phyloP scores from a whole-genome alignment of 352 stramenopile species.

The Phytophthora megakarya region DNA sequence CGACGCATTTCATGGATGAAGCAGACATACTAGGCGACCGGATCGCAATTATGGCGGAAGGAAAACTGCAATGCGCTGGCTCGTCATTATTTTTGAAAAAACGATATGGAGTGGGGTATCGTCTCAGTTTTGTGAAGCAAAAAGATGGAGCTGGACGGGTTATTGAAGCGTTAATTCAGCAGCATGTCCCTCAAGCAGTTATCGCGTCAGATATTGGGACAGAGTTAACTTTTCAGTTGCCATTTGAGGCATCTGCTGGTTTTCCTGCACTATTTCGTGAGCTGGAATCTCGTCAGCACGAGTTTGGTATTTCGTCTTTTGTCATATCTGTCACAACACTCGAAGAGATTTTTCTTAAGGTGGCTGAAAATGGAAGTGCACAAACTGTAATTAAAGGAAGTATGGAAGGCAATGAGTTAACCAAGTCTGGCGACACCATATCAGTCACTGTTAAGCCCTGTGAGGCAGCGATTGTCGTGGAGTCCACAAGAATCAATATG shows the following conservation, averaged over 20 bases:
- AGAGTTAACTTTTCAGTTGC: conserved; percentile 80
- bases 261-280: conserved; percentile 81
- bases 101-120: conserved; percentile 77
- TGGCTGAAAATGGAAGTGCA: conserved; percentile 50
- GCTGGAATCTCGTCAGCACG: conserved; percentile 51
- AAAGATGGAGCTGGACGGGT: not conserved
- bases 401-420: not conserved
- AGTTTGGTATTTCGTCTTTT: conserved; percentile 59
- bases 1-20: conserved; percentile 94
- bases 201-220: conserved; percentile 70
- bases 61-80: conserved; percentile 70
- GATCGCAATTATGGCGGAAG: conserved; percentile 91
- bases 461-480: conserved; percentile 14
- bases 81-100: conserved; percentile 86
- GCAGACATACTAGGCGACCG: conserved; percentile 91
- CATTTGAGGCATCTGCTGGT: conserved; percentile 50
- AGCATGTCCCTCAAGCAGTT: conserved; percentile 42
- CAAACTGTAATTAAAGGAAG: not conserved
- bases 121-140: conserved; percentile 63
- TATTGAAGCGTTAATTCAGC: conserved; percentile 33
- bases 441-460: not conserved
- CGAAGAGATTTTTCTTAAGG: conserved; percentile 91
- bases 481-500: conserved; percentile 4
- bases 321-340: conserved; percentile 85
- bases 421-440: not conserved